Percentiles rank a stretch among this genome's conserved stretches.
Evolutionary conservation across 495 filamentous ascomycete genomes (phyloP).

Genomic region (Hypoxylon rickii): DNA sequence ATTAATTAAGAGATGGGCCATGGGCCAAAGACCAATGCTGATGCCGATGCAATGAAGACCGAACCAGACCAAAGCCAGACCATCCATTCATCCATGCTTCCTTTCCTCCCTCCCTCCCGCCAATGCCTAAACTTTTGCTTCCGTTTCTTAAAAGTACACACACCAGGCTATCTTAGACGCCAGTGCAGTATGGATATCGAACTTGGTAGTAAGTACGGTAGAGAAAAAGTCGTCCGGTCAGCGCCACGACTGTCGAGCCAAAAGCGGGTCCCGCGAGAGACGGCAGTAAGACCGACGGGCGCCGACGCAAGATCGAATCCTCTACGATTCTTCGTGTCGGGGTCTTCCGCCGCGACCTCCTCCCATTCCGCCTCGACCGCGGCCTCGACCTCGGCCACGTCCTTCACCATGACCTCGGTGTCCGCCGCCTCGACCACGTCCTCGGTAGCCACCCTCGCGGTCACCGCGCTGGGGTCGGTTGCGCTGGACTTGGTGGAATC

Average conservation of each 20-base stretch:
- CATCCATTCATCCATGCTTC: slow-evolving; percentile 6
- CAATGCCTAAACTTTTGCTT: too few species aligned
- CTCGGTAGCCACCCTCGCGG: slow-evolving; percentile 54
- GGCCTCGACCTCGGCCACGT: slow-evolving; percentile 53
- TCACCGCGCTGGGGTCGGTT: slow-evolving; percentile 54
- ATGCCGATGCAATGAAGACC: background rate
- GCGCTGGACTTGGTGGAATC: slow-evolving; percentile 72
- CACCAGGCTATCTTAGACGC: background rate
- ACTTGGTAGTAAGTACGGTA: slow-evolving; percentile 1
- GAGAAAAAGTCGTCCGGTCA: slow-evolving; percentile 8
- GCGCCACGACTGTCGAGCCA: slow-evolving; percentile 27
- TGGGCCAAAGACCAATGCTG: too few species aligned
- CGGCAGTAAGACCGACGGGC: slow-evolving; percentile 23
- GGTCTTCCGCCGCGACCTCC: slow-evolving; percentile 33
- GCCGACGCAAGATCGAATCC: slow-evolving; percentile 31
- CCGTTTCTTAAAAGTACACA: background rate
- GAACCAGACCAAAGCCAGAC: slow-evolving; percentile 1
- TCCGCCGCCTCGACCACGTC: slow-evolving; percentile 61
- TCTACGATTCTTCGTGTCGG: slow-evolving; percentile 45
- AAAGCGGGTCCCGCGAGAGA: slow-evolving; percentile 25
- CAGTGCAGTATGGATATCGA: background rate
- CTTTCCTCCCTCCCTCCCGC: too few species aligned
- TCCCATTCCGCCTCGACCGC: slow-evolving; percentile 38
- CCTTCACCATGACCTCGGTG: slow-evolving; percentile 53
- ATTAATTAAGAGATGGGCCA: background rate